Conservation (phyloP, 371 early-diverging fungal species). For the Mucor racemosus region DNA sequence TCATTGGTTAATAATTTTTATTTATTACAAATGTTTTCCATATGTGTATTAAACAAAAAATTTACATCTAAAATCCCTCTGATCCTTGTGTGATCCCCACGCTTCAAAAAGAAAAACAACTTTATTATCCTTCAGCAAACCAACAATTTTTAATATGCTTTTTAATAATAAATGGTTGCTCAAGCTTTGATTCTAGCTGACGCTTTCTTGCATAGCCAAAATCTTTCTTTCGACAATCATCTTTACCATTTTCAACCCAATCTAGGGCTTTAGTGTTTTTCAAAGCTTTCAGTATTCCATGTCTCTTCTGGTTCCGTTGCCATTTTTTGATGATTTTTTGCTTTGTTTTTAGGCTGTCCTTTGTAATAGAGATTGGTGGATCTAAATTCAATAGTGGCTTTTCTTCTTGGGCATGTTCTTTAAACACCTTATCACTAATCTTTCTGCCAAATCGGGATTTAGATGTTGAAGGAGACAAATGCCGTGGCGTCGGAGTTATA, state of each 20-base stretch:
- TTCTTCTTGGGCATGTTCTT: background rate
- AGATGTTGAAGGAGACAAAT: background rate
- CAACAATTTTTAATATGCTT: constrained; percentile 8
- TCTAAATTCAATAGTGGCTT: constrained; percentile 1
- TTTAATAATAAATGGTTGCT: constrained; percentile 3
- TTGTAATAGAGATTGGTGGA: background rate
- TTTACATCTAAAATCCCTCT: background rate
- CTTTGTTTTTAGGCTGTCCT: background rate
- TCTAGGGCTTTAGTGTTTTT: background rate
- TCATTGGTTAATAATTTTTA: background rate
- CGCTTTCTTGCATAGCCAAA: constrained; percentile 15
- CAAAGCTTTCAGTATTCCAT: background rate
- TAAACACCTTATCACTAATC: constrained; percentile 1
- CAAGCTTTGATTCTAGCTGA: background rate
- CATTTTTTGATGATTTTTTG: background rate
- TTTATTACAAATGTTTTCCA: constrained; percentile 3
- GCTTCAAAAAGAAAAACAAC: background rate
- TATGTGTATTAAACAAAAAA: background rate
- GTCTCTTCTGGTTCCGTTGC: background rate
- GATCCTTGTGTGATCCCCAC: background rate
- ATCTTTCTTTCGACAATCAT: background rate
- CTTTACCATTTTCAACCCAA: constrained; percentile 17
- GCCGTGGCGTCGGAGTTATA: background rate
- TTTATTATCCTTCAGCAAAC: background rate
- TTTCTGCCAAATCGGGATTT: background rate